Conservation (phyloP, 176 grass and related monocot genomes). For the Hordeum marinum region DNA sequence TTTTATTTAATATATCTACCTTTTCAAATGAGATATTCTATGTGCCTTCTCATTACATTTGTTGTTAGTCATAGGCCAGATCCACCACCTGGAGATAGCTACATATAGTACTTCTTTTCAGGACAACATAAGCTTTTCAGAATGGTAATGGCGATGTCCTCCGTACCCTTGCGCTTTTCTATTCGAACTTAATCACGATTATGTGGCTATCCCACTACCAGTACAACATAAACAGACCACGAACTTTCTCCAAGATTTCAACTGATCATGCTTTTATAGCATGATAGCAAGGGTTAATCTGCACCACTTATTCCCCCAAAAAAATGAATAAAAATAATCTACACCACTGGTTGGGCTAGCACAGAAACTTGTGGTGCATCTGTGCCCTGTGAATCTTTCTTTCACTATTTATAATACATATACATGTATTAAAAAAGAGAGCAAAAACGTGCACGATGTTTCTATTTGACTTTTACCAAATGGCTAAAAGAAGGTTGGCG, state of each 20-base stretch:
- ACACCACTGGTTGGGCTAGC: not conserved
- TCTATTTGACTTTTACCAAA: not conserved
- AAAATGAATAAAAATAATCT: no score
- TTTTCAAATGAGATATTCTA: not conserved
- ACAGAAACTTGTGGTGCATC: not conserved
- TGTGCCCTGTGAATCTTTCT: not conserved
- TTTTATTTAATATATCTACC: not conserved
- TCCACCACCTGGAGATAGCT: not conserved
- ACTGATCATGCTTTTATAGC: not conserved
- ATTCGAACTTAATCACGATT: not conserved
- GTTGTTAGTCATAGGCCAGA: not conserved
- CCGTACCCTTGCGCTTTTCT: no score
- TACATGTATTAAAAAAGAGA: no score
- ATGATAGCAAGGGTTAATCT: not conserved
- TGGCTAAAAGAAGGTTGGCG: not conserved
- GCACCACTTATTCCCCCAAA: not conserved
- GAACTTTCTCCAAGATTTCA: not conserved
- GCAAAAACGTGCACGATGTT: not conserved
- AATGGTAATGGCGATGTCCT: not conserved
- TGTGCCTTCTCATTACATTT: not conserved
- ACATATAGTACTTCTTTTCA: not conserved
- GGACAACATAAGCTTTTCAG: not conserved
- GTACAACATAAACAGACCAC: not conserved
- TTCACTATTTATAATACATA: not conserved
- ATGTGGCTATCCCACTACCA: not conserved